Evolutionary conservation across 2,329 filamentous ascomycete species (phyloP).

Genomic region (Aureobasidium vineae): DNA sequence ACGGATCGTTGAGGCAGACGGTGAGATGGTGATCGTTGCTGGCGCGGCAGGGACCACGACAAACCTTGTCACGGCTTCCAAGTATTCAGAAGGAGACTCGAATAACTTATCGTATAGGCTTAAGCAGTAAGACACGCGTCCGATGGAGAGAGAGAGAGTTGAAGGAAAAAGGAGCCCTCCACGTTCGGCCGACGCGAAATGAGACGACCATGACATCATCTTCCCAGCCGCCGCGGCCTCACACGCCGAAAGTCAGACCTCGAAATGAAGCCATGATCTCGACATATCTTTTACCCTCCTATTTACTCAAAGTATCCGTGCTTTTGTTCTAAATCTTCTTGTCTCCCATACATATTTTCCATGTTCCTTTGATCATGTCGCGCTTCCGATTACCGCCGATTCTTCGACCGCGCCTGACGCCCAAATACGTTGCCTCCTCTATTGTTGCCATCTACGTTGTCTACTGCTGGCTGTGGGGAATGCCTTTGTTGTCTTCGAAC

Average conservation of each 20-base stretch:
- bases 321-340: conserved; percentile 4
- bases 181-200: not conserved
- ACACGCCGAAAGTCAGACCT: not conserved
- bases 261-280: conserved; percentile 6
- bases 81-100: not conserved
- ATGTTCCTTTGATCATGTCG: conserved; percentile 10
- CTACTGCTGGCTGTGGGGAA: conserved; percentile 41
- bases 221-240: conserved; percentile 1
- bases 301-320: conserved; percentile 15
- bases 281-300: not conserved
- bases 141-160: not conserved
- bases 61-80: not conserved
- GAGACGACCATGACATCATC: conserved; percentile 8
- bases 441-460: conserved; percentile 35
- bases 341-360: not conserved
- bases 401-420: conserved; percentile 31
- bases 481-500: conserved; percentile 45
- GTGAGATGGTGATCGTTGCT: not conserved
- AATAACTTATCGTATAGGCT: not conserved
- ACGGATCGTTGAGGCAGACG: not conserved
- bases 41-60: not conserved
- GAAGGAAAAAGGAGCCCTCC: not conserved
- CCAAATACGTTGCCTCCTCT: conserved; percentile 29
- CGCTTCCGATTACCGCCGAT: conserved; percentile 18
- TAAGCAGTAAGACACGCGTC: not conserved